These are phyloP conservation scores for Acacia acuminata DNA, from an alignment of 306 rosid species.

Conservation along the genomic window DNA sequence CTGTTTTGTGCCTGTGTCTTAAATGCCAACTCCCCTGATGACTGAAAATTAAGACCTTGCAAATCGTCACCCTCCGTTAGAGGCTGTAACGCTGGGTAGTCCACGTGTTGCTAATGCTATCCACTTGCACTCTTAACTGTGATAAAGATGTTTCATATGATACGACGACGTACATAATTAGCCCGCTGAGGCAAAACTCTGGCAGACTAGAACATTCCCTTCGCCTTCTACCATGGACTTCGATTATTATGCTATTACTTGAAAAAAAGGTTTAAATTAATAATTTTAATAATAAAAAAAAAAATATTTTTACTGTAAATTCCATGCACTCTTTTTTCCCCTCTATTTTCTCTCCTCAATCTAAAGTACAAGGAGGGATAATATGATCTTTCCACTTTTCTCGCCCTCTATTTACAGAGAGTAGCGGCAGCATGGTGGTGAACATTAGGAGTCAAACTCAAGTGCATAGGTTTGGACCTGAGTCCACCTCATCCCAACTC, in stretches of 20 bases:
- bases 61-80: conserved; percentile 2
- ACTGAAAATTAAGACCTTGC: conserved; percentile 10
- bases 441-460: neutral
- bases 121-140: neutral
- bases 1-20: conserved; percentile 35
- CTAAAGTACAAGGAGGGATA: too few species aligned
- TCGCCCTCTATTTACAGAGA: neutral
- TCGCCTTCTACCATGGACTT: too few species aligned
- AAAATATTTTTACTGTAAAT: too few species aligned
- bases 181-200: too few species aligned
- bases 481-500: neutral
- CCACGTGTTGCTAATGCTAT: conserved; percentile 31
- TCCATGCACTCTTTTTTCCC: too few species aligned
- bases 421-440: neutral
- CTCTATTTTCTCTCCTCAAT: too few species aligned
- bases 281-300: too few species aligned
- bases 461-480: neutral
- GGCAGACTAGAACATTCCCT: too few species aligned
- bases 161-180: neutral
- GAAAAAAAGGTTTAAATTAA: too few species aligned
- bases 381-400: too few species aligned
- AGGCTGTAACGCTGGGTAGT: neutral
- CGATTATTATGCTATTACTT: too few species aligned
- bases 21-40: conserved; percentile 15
- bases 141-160: neutral